Evolutionary conservation across 768 basidiomycete species (phyloP).

Genomic region (Cantharellus anzutake): DNA sequence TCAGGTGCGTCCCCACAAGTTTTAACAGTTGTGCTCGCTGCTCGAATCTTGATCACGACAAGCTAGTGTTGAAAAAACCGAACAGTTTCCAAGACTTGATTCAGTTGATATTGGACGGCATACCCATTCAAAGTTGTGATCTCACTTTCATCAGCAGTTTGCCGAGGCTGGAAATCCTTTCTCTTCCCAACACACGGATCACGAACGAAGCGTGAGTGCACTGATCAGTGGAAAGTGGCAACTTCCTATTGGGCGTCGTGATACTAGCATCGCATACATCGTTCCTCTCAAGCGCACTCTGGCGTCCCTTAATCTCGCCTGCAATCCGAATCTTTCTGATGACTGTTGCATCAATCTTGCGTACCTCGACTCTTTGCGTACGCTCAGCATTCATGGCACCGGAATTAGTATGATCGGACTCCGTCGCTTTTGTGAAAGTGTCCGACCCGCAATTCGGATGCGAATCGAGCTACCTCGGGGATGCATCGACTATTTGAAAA

Average conservation of each 20-base stretch:
- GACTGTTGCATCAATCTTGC: background rate
- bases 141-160: background rate
- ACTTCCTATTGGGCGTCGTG: background rate
- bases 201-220: background rate
- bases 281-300: background rate
- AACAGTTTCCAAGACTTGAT: background rate
- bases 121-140: background rate
- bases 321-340: background rate
- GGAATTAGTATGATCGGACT: background rate
- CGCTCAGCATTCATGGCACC: background rate
- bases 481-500: background rate
- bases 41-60: background rate
- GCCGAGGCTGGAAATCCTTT: background rate
- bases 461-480: background rate
- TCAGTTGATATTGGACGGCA: background rate
- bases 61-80: background rate
- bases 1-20: background rate
- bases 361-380: background rate
- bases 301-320: background rate
- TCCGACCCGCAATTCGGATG: background rate
- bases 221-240: background rate
- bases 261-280: background rate
- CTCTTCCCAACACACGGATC: background rate
- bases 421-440: background rate
- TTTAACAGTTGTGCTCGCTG: background rate